Evolutionary conservation across 106 monocot species (phyloP), one percentile per base, ranked within the genome.

Genomic region (Dendrobium nobile): DNA sequence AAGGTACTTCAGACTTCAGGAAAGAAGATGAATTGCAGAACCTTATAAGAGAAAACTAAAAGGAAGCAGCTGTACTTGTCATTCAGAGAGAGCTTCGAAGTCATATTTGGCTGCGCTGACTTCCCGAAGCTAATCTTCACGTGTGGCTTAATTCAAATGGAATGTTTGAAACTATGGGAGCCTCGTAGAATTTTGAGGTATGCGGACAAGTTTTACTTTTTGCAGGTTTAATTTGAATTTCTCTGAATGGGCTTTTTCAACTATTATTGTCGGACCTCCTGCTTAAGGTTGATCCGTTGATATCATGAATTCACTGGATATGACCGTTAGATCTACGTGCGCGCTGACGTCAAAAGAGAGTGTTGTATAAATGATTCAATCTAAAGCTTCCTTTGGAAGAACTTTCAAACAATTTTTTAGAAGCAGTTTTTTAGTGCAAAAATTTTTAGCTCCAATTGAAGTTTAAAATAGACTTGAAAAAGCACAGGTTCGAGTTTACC

Each of bases 91-190:
- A 5, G 54, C 11, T 77, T 54, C 28, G 10, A 4, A 16, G 78
- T 78, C 78, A 2, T 58, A 40, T 19, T 59, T 78, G 78, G 5
- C 78, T 28, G 78, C 78, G 74, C 42, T 43, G 18, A 74, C 5
- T 1, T 37, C 13, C 51, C 15, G 2, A 51, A 51, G 51, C 51
- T 51, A 51, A 51, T 51, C 51, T 13, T 13, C 17, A 16, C 24
- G 64, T n/a, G 64, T 7, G 22, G 1, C 7, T 27, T 5, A 15
- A 27, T 28, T 40, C 72, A 72, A 27, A 27, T 40, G 8, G 72
- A 40, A 33, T 13, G 33, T 18, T 72, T 72, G 72, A 40, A 72
- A 72, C 72, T 72, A 37, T 37, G 72, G 72, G 1, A 13, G 70
- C 17, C 33, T 27, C 72, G 72, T 15, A 4, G 28, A 72, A 72